These are phyloP conservation scores for Smithsoniella earleae DNA, from an alignment of 163 green algal genomes.

Conservation along the genomic window DNA sequence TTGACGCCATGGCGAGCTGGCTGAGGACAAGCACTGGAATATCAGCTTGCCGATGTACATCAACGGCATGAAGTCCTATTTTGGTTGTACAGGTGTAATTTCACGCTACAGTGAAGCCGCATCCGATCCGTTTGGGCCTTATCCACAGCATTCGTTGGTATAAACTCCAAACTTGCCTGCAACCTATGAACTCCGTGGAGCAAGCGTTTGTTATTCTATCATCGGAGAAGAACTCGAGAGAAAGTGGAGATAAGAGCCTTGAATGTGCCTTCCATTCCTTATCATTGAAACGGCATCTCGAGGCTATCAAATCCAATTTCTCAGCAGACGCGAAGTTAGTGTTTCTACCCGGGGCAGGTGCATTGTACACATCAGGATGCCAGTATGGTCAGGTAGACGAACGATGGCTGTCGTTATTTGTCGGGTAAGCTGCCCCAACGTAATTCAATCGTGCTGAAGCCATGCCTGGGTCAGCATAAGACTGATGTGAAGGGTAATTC, in stretches of 20 bases:
- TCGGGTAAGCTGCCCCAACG: not conserved
- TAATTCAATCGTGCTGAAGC: not conserved
- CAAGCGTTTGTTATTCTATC: too few relatives aligned
- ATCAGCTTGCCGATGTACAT: too few relatives aligned
- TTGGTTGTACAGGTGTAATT: too few relatives aligned
- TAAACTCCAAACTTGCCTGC: too few relatives aligned
- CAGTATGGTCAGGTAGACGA: slow-evolving; percentile 11
- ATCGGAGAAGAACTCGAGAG: too few relatives aligned
- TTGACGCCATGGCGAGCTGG: too few relatives aligned
- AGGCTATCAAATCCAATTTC: not conserved
- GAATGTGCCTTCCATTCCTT: slow-evolving; percentile 26
- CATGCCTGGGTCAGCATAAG: not conserved
- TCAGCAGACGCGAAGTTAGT: not conserved
- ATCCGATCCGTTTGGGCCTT: too few relatives aligned
- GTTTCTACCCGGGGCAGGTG: slow-evolving; percentile 17
- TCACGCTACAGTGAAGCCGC: too few relatives aligned
- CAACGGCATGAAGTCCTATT: too few relatives aligned
- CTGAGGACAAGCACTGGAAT: too few relatives aligned
- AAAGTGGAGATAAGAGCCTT: slow-evolving; percentile 5
- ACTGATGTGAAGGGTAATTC: not conserved
- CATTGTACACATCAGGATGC: not conserved
- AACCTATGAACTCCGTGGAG: too few relatives aligned
- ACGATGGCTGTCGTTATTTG: slow-evolving; percentile 14
- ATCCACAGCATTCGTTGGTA: too few relatives aligned
- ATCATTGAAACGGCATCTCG: slow-evolving; percentile 7